phyloP scores from a whole-genome alignment of 2,329 filamentous ascomycete species.

The Hortaea sp. region DNA sequence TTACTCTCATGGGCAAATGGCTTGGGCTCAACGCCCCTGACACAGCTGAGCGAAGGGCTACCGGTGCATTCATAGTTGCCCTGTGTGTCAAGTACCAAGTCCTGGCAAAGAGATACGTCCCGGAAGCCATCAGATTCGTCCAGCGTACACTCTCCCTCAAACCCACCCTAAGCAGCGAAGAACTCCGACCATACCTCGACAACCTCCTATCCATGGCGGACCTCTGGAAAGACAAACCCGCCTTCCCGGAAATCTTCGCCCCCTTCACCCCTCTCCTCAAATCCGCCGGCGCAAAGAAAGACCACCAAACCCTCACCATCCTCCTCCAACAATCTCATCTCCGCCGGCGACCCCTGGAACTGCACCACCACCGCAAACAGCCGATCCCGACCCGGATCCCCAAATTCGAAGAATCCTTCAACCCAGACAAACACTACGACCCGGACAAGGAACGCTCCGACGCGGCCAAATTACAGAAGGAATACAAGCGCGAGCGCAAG shows the following conservation, averaged over 20 bases:
- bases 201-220: conserved; percentile 60
- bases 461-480: conserved; percentile 69
- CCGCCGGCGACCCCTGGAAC: conserved; percentile 65
- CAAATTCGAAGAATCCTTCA: conserved; percentile 93
- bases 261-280: conserved; percentile 36
- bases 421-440: conserved; percentile 94
- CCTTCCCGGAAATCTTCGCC: conserved; percentile 70
- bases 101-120: conserved; percentile 76
- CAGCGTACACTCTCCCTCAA: conserved; percentile 35
- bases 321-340: conserved; percentile 54
- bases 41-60: conserved; percentile 55
- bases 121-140: conserved; percentile 75
- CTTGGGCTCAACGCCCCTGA: conserved; percentile 58
- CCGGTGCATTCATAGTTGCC: conserved; percentile 68
- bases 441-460: conserved; percentile 84
- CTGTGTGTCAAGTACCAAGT: conserved; percentile 74
- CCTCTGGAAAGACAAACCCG: conserved; percentile 61
- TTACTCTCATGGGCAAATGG: conserved; percentile 73
- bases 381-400: conserved; percentile 82
- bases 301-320: conserved; percentile 52
- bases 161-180: conserved; percentile 4
- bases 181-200: conserved; percentile 45
- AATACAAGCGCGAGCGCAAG: conserved; percentile 93
- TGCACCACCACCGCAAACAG: conserved; percentile 81
- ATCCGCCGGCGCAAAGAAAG: conserved; percentile 25